Percentiles rank a stretch among this genome's conserved stretches.
Conservation (phyloP, 768 basidiomycete species). For the Trametes cinnabarina region DNA sequence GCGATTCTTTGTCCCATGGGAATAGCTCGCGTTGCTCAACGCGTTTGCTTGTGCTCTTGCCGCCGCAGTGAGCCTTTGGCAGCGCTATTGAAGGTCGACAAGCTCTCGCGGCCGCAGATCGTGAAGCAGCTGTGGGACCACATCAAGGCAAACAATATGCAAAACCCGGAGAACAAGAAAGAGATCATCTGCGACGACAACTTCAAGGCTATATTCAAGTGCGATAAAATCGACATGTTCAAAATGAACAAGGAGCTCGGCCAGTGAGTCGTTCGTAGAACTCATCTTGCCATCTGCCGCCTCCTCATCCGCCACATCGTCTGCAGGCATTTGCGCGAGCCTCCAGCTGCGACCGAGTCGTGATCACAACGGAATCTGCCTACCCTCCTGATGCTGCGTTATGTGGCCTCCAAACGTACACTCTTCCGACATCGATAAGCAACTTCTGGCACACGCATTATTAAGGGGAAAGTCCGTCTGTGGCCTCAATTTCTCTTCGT, state of each 20-base stretch:
- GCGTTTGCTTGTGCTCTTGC: constrained; percentile 1
- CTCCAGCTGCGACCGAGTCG: neutral
- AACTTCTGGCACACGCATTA: too few relatives aligned
- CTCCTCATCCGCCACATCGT: neutral
- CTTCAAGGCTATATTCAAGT: constrained; percentile 72
- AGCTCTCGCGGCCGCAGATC: constrained; percentile 81
- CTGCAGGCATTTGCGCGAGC: constrained; percentile 22
- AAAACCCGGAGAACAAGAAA: constrained; percentile 80
- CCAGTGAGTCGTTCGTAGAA: constrained; percentile 49
- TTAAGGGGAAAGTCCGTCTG: neutral
- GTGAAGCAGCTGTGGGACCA: constrained; percentile 91
- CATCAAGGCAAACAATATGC: constrained; percentile 76
- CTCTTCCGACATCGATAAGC: neutral
- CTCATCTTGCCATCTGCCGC: neutral
- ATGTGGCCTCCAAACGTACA: neutral
- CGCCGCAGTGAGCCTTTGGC: constrained; percentile 65
- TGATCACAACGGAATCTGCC: too few relatives aligned
- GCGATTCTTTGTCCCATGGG: neutral
- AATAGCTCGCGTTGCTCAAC: neutral
- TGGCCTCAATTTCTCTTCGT: neutral
- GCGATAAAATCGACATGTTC: constrained; percentile 89
- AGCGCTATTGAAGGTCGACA: constrained; percentile 60
- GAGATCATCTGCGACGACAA: constrained; percentile 82
- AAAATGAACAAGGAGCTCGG: constrained; percentile 91
- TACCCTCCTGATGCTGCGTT: neutral